Percentiles rank a stretch among this genome's conserved stretches.
phyloP scores from a whole-genome alignment of 2,329 filamentous ascomycete genomes.

The Plectosphaerella plurivora region DNA sequence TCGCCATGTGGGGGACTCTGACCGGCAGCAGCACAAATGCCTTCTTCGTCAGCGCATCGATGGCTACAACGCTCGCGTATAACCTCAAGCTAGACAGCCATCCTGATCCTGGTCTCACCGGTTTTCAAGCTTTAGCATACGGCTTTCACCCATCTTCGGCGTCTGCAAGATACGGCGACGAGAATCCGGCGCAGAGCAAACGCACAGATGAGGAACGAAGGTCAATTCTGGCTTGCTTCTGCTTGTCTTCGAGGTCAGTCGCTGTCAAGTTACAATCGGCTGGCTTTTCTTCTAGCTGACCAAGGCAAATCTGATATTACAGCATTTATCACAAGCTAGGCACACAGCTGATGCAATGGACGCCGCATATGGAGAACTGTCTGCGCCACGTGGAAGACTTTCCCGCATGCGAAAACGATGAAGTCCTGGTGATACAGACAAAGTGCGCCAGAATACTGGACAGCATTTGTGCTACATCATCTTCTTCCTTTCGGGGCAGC shows the following conservation, averaged over 20 bases:
- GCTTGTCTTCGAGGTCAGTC: constrained; percentile 20
- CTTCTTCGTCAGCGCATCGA: not conserved
- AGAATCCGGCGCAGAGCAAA: not conserved
- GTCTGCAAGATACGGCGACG: not conserved
- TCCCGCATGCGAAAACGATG: constrained; percentile 40
- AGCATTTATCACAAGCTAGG: constrained; percentile 17
- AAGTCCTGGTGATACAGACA: constrained; percentile 34
- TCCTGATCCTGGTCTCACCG: not conserved
- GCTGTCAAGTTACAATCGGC: too few species aligned
- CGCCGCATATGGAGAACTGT: constrained; percentile 48
- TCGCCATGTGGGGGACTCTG: constrained; percentile 1
- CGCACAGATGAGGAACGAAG: constrained; percentile 27
- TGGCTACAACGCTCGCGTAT: not conserved
- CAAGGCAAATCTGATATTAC: too few species aligned
- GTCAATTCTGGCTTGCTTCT: constrained; percentile 21
- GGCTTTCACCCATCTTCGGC: not conserved
- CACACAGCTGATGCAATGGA: constrained; percentile 45
- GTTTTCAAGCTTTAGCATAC: not conserved
- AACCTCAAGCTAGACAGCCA: not conserved
- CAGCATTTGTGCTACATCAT: constrained; percentile 11
- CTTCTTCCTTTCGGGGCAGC: not conserved
- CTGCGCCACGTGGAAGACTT: constrained; percentile 33
- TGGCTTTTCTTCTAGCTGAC: too few species aligned
- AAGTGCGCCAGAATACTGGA: constrained; percentile 19
- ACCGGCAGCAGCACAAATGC: not conserved